These are phyloP conservation scores for Sonneratia alba DNA, from an alignment of 345 rosid genomes.

Conservation along the genomic window DNA sequence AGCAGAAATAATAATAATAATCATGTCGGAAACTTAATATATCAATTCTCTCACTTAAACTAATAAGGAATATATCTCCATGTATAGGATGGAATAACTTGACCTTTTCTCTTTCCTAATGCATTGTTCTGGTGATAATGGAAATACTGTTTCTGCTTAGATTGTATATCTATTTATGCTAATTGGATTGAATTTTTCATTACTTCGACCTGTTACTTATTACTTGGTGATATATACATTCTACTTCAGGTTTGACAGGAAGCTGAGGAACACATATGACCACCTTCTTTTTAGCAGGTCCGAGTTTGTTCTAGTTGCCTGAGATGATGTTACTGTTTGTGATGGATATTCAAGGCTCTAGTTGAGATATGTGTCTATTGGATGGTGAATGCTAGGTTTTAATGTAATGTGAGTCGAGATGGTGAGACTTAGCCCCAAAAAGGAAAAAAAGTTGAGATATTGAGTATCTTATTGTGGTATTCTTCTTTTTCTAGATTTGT, in stretches of 20 bases:
- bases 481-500: not conserved
- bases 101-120: not conserved
- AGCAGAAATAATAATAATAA: not conserved
- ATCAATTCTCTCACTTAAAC: not conserved
- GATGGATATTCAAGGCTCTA: not conserved
- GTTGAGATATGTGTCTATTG: not conserved
- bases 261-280: conserved; percentile 78
- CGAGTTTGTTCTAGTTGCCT: not conserved
- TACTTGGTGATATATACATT: conserved; percentile 3
- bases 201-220: no score
- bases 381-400: not conserved
- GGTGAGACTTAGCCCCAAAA: no score
- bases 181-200: not conserved
- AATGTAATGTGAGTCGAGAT: no score
- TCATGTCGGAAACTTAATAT: not conserved
- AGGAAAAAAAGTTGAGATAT: no score
- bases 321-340: not conserved
- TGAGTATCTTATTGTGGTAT: not conserved
- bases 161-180: not conserved
- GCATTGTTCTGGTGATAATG: not conserved
- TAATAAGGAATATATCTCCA: no score
- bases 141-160: not conserved
- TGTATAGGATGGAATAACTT: no score
- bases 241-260: conserved; percentile 80
- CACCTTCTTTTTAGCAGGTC: conserved; percentile 97